Evolutionary conservation across 1,284 basidiomycete genomes (phyloP), one percentile per base, ranked within the genome.

Genomic region (Trichosporon asahii): DNA sequence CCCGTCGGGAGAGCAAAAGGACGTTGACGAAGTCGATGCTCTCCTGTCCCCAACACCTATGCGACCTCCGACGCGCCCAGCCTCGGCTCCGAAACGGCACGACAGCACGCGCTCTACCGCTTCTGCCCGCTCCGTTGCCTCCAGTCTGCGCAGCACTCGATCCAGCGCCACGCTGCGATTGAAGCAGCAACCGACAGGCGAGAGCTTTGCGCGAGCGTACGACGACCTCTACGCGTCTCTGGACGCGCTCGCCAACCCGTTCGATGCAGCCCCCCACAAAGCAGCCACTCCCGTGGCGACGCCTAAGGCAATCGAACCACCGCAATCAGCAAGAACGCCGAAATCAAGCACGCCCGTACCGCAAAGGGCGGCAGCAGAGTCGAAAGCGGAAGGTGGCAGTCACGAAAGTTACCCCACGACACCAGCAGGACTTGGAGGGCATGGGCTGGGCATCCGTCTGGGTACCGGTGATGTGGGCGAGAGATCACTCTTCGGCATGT

Each of bases 141-240:
- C 49, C 2, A 53, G 49, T 25, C 23, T 53, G 49, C 49, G 49
- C 21, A 60, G 18, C 40, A 40, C 67, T 5, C 27, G 57, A 7
- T 61, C 57, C 57, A n/a, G 27, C 57, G 27, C 15, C 35, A n/a
- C 70, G 23, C 33, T 53, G 21, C 49, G 49, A 7, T 18, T 70
- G 23, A 61, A 37, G 11, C 67, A 68, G 8, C 69, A 70, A 40
- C 63, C 53, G n/a, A 70, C 71, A 3, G 69, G 71, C 23, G 61
- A 66, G 15, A 55, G 60, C 15, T 33, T 71, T 44, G 65, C 49
- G 60, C 23, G 69, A 49, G 63, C 66, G n/a, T 82, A 80, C 68
- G 76, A 81, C 70, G 78, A 77, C 40, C 75, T 82, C 64, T 73
- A 80, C 31, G 75, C 77, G 14, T 73, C 76, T 21, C 77, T 82